Evolutionary conservation across 768 basidiomycete species (phyloP).

Genomic region (Podaxis sp.): DNA sequence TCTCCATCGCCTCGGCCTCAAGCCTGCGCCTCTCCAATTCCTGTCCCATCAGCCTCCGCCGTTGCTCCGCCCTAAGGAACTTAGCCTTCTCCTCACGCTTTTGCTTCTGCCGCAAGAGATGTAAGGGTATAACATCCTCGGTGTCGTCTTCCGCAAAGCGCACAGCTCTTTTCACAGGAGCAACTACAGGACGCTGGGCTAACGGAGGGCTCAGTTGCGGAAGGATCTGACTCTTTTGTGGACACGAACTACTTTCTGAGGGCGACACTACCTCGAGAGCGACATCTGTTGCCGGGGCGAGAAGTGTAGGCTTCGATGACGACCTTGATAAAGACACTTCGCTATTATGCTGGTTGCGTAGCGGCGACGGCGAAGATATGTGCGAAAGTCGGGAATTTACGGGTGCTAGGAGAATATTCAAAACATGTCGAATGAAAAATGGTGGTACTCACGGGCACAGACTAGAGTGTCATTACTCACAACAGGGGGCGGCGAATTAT

Average conservation of each 20-base stretch:
- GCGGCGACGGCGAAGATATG: conserved; percentile 48
- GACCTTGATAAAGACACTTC: background rate
- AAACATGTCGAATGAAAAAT: conserved; percentile 10
- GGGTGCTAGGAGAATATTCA: conserved; percentile 21
- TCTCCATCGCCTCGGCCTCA: conserved; percentile 47
- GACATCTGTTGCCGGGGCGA: conserved; percentile 14
- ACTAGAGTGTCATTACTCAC: background rate
- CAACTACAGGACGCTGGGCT: background rate
- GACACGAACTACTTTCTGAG: background rate
- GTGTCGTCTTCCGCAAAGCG: conserved; percentile 67
- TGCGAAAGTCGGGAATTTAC: conserved; percentile 32
- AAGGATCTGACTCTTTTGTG: conserved; percentile 7
- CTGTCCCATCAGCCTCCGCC: conserved; percentile 48
- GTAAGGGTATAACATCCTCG: conserved; percentile 68
- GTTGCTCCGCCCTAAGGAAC: conserved; percentile 61
- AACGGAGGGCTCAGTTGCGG: conserved; percentile 17
- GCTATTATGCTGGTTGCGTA: conserved; percentile 40
- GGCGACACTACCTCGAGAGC: conserved; percentile 8
- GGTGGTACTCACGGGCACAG: background rate
- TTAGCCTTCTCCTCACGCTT: conserved; percentile 71
- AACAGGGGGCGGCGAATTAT: background rate
- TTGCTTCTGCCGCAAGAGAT: conserved; percentile 71
- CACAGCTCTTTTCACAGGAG: conserved; percentile 52
- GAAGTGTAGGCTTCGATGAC: background rate
- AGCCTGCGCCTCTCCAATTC: conserved; percentile 48